These are phyloP conservation scores for Globisporangium heterothallicum DNA, from an alignment of 352 stramenopile species.

Conservation along the genomic window DNA sequence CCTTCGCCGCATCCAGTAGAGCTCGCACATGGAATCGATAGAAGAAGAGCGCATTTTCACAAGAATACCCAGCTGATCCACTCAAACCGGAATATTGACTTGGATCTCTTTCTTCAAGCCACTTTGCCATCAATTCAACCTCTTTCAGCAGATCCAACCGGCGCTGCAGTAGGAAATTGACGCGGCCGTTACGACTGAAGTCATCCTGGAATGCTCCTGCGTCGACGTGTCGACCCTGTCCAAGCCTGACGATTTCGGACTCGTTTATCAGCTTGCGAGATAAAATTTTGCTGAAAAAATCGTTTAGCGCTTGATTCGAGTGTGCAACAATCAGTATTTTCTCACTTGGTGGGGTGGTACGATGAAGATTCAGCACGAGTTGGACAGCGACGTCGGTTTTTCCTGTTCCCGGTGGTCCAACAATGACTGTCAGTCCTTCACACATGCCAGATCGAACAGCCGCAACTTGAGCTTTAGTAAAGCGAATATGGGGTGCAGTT, in stretches of 20 bases:
- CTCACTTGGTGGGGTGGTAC: slow-evolving; percentile 64
- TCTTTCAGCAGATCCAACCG: slow-evolving; percentile 85
- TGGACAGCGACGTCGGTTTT: slow-evolving; percentile 95
- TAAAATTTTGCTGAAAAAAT: slow-evolving; percentile 94
- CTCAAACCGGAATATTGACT: slow-evolving; percentile 44
- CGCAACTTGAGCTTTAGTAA: slow-evolving; percentile 90
- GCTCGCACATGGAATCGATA: slow-evolving; percentile 87
- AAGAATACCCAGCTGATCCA: slow-evolving; percentile 89
- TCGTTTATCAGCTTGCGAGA: slow-evolving; percentile 65
- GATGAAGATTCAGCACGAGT: slow-evolving; percentile 92
- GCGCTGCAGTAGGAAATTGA: slow-evolving; percentile 72
- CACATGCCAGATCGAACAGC: slow-evolving; percentile 91
- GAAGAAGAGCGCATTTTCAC: slow-evolving; percentile 95
- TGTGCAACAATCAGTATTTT: slow-evolving; percentile 94
- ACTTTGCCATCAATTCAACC: slow-evolving; percentile 90
- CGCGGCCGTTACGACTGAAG: slow-evolving; percentile 91
- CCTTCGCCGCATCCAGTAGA: slow-evolving; percentile 47
- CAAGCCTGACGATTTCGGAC: slow-evolving; percentile 90
- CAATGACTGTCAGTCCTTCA: slow-evolving; percentile 92
- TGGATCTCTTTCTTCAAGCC: slow-evolving; percentile 58
- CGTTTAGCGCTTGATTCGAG: slow-evolving; percentile 93
- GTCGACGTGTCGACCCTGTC: slow-evolving; percentile 15
- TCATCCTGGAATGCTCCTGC: slow-evolving; percentile 60
- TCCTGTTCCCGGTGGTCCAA: slow-evolving; percentile 90
- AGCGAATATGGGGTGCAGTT: slow-evolving; percentile 42